Conservation (phyloP, 345 rosid genomes). For the Eucalyptus shirleyi region DNA sequence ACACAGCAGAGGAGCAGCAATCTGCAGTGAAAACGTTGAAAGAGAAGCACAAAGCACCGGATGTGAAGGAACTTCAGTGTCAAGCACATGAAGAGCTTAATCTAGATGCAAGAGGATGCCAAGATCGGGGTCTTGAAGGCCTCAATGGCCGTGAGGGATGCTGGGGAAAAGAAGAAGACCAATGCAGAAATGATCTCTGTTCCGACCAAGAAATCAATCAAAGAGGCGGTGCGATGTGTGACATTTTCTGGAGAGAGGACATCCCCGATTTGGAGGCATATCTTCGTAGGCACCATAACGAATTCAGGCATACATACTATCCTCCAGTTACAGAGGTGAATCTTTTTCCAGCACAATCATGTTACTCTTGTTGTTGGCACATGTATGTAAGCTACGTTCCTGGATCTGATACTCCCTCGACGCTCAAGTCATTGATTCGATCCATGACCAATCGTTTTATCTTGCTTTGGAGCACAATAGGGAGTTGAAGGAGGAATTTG, state of each 20-base stretch:
- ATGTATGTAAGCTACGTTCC: not conserved
- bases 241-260: slow-evolving; percentile 86
- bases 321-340: slow-evolving; percentile 51
- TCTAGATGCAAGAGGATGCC: too few species aligned
- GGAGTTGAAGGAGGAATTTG: slow-evolving; percentile 66
- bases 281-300: slow-evolving; percentile 47
- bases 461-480: slow-evolving; percentile 55
- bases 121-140: not conserved
- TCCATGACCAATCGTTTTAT: slow-evolving; percentile 76
- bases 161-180: not conserved
- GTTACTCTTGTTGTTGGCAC: not conserved
- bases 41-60: slow-evolving; percentile 43
- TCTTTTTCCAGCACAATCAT: not conserved
- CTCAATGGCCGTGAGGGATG: not conserved
- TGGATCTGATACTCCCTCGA: not conserved
- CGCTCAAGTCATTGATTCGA: slow-evolving; percentile 53
- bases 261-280: slow-evolving; percentile 63
- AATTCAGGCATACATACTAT: slow-evolving; percentile 69
- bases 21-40: slow-evolving; percentile 34
- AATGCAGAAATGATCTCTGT: not conserved
- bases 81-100: not conserved
- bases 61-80: slow-evolving; percentile 27
- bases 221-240: slow-evolving; percentile 64
- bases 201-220: not conserved
- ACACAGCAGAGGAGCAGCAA: slow-evolving; percentile 50